These are phyloP conservation scores for Scolecobasidium constrictum DNA, from an alignment of 2,329 filamentous ascomycete species.

Conservation along the genomic window DNA sequence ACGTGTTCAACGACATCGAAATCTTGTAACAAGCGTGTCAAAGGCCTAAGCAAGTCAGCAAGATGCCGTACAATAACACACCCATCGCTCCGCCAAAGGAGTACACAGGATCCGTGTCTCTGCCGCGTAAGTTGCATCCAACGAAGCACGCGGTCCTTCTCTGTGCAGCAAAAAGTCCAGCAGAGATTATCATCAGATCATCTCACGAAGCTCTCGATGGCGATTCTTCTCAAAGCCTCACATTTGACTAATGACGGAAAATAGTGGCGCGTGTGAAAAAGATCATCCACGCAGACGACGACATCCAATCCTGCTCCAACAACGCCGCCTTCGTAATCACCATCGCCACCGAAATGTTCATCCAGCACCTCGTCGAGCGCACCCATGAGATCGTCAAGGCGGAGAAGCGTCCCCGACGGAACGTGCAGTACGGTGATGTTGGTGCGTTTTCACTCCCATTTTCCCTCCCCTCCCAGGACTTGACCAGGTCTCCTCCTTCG, in stretches of 20 bases:
- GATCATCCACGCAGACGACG: conserved; percentile 80
- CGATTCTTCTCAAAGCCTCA: too few species aligned
- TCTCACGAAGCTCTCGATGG: too few species aligned
- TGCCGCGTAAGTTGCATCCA: conserved; percentile 70
- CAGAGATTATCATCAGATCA: background rate
- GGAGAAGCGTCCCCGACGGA: conserved; percentile 83
- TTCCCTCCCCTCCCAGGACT: too few species aligned
- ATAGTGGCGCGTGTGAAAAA: conserved; percentile 91
- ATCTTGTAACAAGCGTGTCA: conserved; percentile 2
- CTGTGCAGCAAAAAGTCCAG: background rate
- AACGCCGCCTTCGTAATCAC: conserved; percentile 92
- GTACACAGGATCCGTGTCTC: conserved; percentile 70
- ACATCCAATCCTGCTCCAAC: conserved; percentile 77
- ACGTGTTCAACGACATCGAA: background rate
- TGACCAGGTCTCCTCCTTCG: too few species aligned
- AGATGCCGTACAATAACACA: conserved; percentile 84
- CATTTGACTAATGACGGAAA: too few species aligned
- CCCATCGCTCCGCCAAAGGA: conserved; percentile 72
- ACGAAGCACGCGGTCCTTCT: too few species aligned
- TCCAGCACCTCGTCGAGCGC: conserved; percentile 80
- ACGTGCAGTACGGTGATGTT: conserved; percentile 92
- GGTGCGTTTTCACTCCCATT: conserved; percentile 48
- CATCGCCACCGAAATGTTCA: conserved; percentile 89
- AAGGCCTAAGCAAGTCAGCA: conserved; percentile 11
- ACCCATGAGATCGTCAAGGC: conserved; percentile 80